Percentiles rank a stretch among this genome's conserved stretches.
Evolutionary conservation across 352 stramenopile species (phyloP).

Genomic region (Phytophthora capsici): DNA sequence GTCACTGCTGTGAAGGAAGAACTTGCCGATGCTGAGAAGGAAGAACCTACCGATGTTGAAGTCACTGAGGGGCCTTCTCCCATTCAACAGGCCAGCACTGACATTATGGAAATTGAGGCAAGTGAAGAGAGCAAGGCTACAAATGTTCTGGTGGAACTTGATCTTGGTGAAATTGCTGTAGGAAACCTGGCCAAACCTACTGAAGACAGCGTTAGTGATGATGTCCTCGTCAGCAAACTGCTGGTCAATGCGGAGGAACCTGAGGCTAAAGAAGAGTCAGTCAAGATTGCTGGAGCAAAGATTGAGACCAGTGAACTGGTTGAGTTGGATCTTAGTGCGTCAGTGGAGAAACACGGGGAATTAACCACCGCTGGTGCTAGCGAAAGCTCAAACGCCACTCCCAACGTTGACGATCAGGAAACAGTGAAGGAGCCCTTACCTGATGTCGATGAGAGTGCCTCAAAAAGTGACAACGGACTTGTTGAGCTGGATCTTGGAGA

Average conservation of each 20-base stretch:
- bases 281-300: not conserved
- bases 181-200: not conserved
- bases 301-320: not conserved
- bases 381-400: not conserved
- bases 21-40: not conserved
- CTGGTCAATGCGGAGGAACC: not conserved
- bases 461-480: slow-evolving; percentile 9
- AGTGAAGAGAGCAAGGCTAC: not conserved
- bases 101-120: not conserved
- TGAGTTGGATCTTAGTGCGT: slow-evolving; percentile 11
- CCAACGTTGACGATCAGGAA: not conserved
- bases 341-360: not conserved
- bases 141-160: not conserved
- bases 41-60: not conserved
- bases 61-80: not conserved
- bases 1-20: not conserved
- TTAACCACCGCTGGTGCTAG: not conserved
- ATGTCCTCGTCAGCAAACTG: not conserved
- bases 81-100: not conserved
- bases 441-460: not conserved
- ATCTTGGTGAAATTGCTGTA: not conserved
- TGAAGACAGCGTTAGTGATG: not conserved
- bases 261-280: not conserved
- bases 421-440: not conserved
- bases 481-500: slow-evolving; percentile 16